Evolutionary conservation across 2,329 filamentous ascomycete species (phyloP).

Genomic region (Uncinocarpus reesii): DNA sequence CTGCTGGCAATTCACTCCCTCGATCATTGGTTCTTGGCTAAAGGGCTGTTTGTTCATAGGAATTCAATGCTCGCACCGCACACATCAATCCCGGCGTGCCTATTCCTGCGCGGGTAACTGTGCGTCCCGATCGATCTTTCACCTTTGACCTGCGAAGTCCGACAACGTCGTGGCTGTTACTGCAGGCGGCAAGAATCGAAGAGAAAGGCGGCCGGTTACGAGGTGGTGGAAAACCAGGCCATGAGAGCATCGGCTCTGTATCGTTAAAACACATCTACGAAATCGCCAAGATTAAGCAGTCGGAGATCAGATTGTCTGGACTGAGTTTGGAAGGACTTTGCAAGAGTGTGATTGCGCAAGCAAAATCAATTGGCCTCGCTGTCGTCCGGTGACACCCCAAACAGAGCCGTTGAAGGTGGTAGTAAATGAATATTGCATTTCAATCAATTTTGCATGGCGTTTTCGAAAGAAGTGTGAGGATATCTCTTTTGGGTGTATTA

Average conservation of each 20-base stretch:
- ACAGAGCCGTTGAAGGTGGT: background rate
- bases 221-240: constrained; percentile 63
- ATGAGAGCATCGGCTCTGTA: constrained; percentile 71
- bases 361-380: constrained; percentile 63
- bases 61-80: constrained; percentile 91
- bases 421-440: background rate
- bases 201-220: constrained; percentile 60
- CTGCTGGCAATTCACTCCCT: background rate
- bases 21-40: constrained; percentile 4
- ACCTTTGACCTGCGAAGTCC: constrained; percentile 88
- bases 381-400: constrained; percentile 50
- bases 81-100: constrained; percentile 75
- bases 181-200: constrained; percentile 69
- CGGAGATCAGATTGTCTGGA: constrained; percentile 62
- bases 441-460: constrained; percentile 13
- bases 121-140: constrained; percentile 88
- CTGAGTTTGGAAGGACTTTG: constrained; percentile 60
- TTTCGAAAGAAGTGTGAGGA: constrained; percentile 2
- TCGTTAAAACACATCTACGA: constrained; percentile 95
- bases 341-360: constrained; percentile 62
- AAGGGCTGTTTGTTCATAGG: constrained; percentile 44
- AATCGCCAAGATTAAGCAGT: constrained; percentile 92
- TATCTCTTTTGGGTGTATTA: constrained; percentile 3
- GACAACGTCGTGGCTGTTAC: constrained; percentile 80
- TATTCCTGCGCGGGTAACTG: constrained; percentile 79